phyloP scores from a whole-genome alignment of 164 flowering plant species.

The Aristolochia fimbriata region DNA sequence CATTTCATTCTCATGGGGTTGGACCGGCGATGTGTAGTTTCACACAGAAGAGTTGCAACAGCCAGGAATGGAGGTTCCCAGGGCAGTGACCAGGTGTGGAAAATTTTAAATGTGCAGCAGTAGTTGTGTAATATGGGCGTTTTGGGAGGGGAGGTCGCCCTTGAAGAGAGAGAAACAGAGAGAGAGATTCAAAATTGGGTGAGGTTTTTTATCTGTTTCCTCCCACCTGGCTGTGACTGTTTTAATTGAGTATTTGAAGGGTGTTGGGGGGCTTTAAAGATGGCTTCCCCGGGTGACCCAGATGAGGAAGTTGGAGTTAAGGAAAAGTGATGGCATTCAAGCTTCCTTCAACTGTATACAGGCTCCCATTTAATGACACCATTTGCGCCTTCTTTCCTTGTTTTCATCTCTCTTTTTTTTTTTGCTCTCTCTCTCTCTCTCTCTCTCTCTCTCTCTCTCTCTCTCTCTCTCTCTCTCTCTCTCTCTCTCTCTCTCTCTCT shows the following conservation, averaged over 20 bases:
- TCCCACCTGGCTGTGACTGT: constrained; percentile 15
- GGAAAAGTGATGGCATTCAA: constrained; percentile 34
- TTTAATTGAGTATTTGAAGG: constrained; percentile 14
- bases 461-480: background rate
- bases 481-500: too few relatives aligned
- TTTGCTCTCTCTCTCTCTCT: background rate
- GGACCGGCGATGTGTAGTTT: background rate
- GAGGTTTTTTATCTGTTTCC: constrained; percentile 2
- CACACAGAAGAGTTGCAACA: background rate
- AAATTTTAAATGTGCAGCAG: background rate
- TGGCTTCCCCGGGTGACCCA: constrained; percentile 33
- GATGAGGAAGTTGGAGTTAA: constrained; percentile 46
- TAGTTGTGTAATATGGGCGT: background rate
- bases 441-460: background rate
- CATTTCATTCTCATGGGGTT: background rate
- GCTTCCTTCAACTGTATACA: constrained; percentile 41
- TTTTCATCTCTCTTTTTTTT: constrained; percentile 5
- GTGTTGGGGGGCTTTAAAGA: constrained; percentile 44
- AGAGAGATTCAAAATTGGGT: background rate
- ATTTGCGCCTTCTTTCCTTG: background rate
- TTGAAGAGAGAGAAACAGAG: too few relatives aligned
- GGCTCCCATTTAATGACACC: constrained; percentile 27
- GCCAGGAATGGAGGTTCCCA: background rate
- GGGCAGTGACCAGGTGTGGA: background rate
- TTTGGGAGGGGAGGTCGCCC: background rate